Conservation (phyloP, 1,139 yeast species). For the Nakaseomyces bracarensis region DNA sequence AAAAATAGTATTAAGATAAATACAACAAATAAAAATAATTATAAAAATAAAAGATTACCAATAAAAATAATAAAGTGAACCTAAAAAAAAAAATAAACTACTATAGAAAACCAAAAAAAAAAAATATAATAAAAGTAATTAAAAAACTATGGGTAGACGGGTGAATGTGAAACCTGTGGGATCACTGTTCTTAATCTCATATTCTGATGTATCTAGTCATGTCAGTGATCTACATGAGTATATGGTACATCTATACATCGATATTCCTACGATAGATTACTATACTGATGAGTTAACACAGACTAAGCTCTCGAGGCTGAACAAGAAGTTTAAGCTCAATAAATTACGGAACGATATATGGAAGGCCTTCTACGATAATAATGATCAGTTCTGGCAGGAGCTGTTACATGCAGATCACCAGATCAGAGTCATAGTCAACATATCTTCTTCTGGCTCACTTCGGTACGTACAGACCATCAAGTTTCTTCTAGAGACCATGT, state of each 20-base stretch:
- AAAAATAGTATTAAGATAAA: no score
- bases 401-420: slow-evolving; percentile 4
- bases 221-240: slow-evolving; percentile 12
- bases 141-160: slow-evolving; percentile 4
- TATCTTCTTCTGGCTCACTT: slow-evolving; percentile 29
- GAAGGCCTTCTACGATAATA: slow-evolving; percentile 23
- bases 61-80: slow-evolving; percentile 1
- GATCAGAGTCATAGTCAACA: slow-evolving; percentile 9
- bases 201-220: slow-evolving; percentile 21
- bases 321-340: slow-evolving; percentile 27
- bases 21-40: no score
- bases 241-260: slow-evolving; percentile 25
- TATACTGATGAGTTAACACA: slow-evolving; percentile 29
- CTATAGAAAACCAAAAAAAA: neutral
- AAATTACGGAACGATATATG: slow-evolving; percentile 23
- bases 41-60: no score
- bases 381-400: slow-evolving; percentile 19
- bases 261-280: slow-evolving; percentile 32
- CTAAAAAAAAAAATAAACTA: neutral
- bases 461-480: slow-evolving; percentile 31
- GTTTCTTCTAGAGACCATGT: slow-evolving; percentile 26
- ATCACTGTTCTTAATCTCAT: slow-evolving; percentile 26
- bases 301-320: slow-evolving; percentile 24
- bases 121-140: neutral
- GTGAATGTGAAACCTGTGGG: slow-evolving; percentile 26